phyloP scores from a whole-genome alignment of 2,329 filamentous ascomycete species.

The Xylariaceae sp. region DNA sequence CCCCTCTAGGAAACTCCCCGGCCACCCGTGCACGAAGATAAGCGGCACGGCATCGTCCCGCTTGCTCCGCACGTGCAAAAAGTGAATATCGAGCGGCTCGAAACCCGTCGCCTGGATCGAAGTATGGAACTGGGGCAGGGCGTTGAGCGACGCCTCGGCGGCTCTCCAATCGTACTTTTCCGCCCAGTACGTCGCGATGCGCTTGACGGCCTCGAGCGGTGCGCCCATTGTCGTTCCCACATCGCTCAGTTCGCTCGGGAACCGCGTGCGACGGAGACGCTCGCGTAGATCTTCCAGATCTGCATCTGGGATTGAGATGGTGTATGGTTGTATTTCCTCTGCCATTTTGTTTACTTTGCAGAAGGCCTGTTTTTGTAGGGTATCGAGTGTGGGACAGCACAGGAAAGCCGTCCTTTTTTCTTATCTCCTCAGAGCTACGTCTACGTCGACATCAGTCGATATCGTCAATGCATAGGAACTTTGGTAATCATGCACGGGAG shows the following conservation, averaged over 20 bases:
- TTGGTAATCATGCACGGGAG: no score
- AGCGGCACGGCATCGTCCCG: constrained; percentile 40
- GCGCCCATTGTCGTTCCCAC: constrained; percentile 42
- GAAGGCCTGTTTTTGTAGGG: no score
- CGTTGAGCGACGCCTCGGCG: constrained; percentile 57
- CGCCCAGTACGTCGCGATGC: constrained; percentile 57
- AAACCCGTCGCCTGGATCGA: constrained; percentile 56
- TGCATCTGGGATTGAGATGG: constrained; percentile 49
- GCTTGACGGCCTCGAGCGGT: constrained; percentile 58
- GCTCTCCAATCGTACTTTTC: constrained; percentile 59
- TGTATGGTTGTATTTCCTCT: constrained; percentile 38
- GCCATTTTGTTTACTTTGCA: neutral
- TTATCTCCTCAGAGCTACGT: no score
- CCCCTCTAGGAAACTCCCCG: constrained; percentile 61
- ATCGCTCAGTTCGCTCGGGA: constrained; percentile 57
- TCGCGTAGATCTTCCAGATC: constrained; percentile 52
- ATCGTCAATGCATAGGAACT: no score
- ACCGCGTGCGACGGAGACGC: constrained; percentile 52
- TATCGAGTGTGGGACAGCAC: no score
- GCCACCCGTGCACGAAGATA: constrained; percentile 40
- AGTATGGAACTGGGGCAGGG: constrained; percentile 57
- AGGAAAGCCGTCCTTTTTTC: no score
- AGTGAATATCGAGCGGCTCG: constrained; percentile 60
- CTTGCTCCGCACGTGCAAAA: constrained; percentile 51
- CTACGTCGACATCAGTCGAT: no score